phyloP scores from a whole-genome alignment of 495 filamentous ascomycete genomes.

The Beverwykella pulmonaria region DNA sequence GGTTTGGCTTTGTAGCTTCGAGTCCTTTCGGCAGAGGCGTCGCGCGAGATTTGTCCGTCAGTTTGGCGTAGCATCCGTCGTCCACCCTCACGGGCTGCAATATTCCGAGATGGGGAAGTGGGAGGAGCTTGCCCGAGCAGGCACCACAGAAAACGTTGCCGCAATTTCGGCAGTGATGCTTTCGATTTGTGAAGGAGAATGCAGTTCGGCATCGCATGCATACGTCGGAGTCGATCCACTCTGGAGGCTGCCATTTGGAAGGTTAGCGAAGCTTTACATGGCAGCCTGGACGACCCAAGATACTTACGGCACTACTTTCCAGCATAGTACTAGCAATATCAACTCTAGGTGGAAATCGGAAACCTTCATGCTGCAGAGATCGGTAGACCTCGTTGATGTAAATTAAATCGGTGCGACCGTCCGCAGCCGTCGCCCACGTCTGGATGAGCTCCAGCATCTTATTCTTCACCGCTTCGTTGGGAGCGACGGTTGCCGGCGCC shows the following conservation, averaged over 20 bases:
- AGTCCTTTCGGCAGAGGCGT: slow-evolving; percentile 47
- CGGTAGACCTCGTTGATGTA: slow-evolving; percentile 89
- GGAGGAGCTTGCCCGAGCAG: slow-evolving; percentile 86
- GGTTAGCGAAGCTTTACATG: slow-evolving; percentile 14
- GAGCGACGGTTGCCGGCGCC: slow-evolving; percentile 69
- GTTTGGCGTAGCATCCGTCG: slow-evolving; percentile 88
- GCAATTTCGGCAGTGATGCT: slow-evolving; percentile 97
- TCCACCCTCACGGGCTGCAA: slow-evolving; percentile 91
- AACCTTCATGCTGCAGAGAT: slow-evolving; percentile 79
- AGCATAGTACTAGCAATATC: slow-evolving; percentile 91
- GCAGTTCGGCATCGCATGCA: slow-evolving; percentile 96
- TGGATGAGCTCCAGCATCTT: slow-evolving; percentile 95
- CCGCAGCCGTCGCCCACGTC: slow-evolving; percentile 86
- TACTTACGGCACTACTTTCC: slow-evolving; percentile 91
- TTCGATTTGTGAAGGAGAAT: slow-evolving; percentile 97
- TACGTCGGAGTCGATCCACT: slow-evolving; percentile 97
- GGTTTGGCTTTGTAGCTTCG: slow-evolving; percentile 53
- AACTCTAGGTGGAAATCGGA: slow-evolving; percentile 84
- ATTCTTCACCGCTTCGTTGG: slow-evolving; percentile 80
- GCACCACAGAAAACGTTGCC: slow-evolving; percentile 94
- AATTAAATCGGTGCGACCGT: slow-evolving; percentile 77
- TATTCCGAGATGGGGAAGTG: slow-evolving; percentile 91
- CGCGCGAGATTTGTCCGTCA: slow-evolving; percentile 71
- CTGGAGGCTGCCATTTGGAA: slow-evolving; percentile 70
- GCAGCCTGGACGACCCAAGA: neutral